Evolutionary conservation across 2,329 filamentous ascomycete species (phyloP).

Genomic region (Aspergillus calidoustus): DNA sequence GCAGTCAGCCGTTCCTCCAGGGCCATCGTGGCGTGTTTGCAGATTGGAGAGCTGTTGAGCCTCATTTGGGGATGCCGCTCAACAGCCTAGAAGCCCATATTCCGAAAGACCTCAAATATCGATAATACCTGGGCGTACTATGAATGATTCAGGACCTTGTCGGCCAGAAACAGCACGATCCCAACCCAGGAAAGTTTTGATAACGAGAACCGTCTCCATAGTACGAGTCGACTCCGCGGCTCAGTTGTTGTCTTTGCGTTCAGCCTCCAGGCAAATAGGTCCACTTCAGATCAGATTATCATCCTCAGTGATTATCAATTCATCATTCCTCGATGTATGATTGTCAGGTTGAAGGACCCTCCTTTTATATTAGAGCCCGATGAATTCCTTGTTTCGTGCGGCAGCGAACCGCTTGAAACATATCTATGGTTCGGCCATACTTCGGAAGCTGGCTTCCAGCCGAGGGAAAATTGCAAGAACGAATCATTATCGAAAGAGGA

Average conservation of each 20-base stretch:
- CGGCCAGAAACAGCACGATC: no score
- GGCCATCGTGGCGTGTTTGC: not conserved
- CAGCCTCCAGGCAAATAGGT: not conserved
- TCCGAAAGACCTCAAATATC: not conserved
- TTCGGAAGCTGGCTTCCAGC: not conserved
- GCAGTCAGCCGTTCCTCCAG: no score
- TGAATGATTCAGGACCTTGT: not conserved
- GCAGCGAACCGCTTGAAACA: not conserved
- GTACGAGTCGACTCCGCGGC: not conserved
- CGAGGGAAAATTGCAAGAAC: not conserved
- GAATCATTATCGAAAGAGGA: not conserved
- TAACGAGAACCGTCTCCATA: no score
- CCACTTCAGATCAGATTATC: conserved; percentile 1
- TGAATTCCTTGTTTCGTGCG: not conserved
- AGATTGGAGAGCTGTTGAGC: not conserved
- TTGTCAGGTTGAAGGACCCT: not conserved
- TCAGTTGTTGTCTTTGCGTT: not conserved
- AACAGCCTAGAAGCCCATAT: not conserved
- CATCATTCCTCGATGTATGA: not conserved
- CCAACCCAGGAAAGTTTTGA: no score
- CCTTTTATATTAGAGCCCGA: not conserved
- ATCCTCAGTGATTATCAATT: not conserved
- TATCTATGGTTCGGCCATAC: not conserved
- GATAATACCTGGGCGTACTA: not conserved
- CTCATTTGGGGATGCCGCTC: not conserved